Evolutionary conservation across 306 rosid species (phyloP).

Genomic region (Vigna angularis): DNA sequence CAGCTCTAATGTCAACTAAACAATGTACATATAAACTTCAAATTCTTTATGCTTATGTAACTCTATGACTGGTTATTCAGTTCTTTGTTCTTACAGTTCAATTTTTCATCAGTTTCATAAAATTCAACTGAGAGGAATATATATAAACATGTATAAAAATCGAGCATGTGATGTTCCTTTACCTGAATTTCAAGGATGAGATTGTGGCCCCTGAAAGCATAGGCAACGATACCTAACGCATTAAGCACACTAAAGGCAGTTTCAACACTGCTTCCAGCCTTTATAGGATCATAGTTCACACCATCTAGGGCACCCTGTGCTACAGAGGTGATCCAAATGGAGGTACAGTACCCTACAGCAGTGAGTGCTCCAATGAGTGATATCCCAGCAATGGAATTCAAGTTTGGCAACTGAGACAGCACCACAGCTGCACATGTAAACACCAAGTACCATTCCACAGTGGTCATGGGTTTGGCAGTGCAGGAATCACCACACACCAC

Average conservation of each 20-base stretch:
- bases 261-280: neutral
- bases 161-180: neutral
- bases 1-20: neutral
- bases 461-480: constrained; percentile 55
- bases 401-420: constrained; percentile 56
- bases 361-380: constrained; percentile 63
- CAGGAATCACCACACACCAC: constrained; percentile 54
- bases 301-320: constrained; percentile 53
- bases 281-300: constrained; percentile 45
- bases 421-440: constrained; percentile 61
- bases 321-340: constrained; percentile 55
- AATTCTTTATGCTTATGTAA: neutral
- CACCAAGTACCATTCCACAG: constrained; percentile 61
- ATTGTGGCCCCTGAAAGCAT: constrained; percentile 65
- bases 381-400: constrained; percentile 62
- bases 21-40: constrained; percentile 5
- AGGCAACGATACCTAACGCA: constrained; percentile 62
- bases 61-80: neutral
- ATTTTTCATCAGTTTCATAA: neutral
- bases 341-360: constrained; percentile 60
- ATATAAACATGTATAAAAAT: neutral
- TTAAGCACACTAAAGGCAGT: constrained; percentile 47
- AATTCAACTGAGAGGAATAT: neutral
- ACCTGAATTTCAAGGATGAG: constrained; percentile 69
- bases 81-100: neutral